Evolutionary conservation across 1,139 yeast species (phyloP), one percentile per base, ranked within the genome.

Genomic region (Sugiyamaella pinicola): DNA sequence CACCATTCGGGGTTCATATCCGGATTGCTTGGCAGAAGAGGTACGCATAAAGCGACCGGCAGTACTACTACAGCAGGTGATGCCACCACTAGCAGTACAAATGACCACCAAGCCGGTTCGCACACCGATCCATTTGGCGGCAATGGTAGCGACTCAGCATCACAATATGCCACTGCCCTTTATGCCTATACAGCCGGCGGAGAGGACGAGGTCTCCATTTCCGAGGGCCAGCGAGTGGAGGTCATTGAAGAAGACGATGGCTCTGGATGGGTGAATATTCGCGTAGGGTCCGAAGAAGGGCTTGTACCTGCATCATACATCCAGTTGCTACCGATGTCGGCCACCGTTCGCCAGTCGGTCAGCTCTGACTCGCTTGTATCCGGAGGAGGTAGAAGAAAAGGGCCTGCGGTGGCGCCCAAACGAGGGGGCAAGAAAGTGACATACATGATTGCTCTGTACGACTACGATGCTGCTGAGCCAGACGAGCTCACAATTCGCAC

Each of bases 301-400:
- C 74, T 93, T 28, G 97, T 91, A 2, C 99, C 99, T 1, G 83
- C 96, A 0, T 71, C 87, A 0, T 95, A 95, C 64, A 70, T 91
- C n/a, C 84, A 84, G 59, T 69, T 85, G 12, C 26, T 43, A 8
- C 52, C 52, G 12, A 17, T 10, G 34, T 24, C 37, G 2, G 41
- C 41, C 4, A 43, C 44, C 15, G 50, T 58, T 4, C 55, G 49
- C 3, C 45, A 55, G 2, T 53, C 51, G 8, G 49, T 54, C 13
- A 47, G 56, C 10, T 52, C 54, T 10, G 57, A 51, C 2, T 49
- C 61, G 5, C 53, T 54, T 8, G 55, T 53, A 33, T 17, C 56
- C 58, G 28, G 53, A 55, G 15, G 52, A 55, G 17, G 52, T 60
- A 31, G 55, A 56, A 81, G 79, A 62, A 79, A 79, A 61, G 88